phyloP scores from a whole-genome alignment of 768 basidiomycete species.

The Macrocybe gigantea region DNA sequence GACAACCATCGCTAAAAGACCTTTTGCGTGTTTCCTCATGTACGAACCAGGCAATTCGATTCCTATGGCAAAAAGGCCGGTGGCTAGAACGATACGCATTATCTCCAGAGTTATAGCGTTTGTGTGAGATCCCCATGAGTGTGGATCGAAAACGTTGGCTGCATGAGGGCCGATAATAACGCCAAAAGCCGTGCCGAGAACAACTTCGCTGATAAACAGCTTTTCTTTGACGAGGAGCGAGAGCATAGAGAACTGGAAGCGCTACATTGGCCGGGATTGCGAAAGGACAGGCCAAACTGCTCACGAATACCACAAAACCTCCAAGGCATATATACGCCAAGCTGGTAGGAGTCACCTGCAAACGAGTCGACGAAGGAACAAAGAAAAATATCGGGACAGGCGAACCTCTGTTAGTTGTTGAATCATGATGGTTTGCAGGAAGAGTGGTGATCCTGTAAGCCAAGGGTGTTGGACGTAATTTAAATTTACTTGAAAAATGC shows the following conservation, averaged over 20 bases:
- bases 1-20: slow-evolving; percentile 63
- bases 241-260: slow-evolving; percentile 72
- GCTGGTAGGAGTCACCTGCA: slow-evolving; percentile 42
- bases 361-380: no score
- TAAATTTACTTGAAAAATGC: no score
- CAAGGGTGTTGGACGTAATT: no score
- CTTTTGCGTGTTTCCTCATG: slow-evolving; percentile 72
- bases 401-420: no score
- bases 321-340: slow-evolving; percentile 60
- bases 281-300: slow-evolving; percentile 5
- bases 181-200: slow-evolving; percentile 76
- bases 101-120: slow-evolving; percentile 54
- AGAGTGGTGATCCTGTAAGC: no score
- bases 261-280: neutral
- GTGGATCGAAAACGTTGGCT: slow-evolving; percentile 69
- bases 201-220: slow-evolving; percentile 91
- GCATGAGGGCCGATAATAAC: slow-evolving; percentile 68
- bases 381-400: no score
- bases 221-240: slow-evolving; percentile 81
- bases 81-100: slow-evolving; percentile 62
- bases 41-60: slow-evolving; percentile 88
- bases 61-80: slow-evolving; percentile 91
- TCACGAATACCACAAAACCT: slow-evolving; percentile 39
- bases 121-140: slow-evolving; percentile 50
- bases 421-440: no score